These are phyloP conservation scores for Aspergillus novoparasiticus DNA, from an alignment of 2,329 filamentous ascomycete genomes.

Conservation along the genomic window DNA sequence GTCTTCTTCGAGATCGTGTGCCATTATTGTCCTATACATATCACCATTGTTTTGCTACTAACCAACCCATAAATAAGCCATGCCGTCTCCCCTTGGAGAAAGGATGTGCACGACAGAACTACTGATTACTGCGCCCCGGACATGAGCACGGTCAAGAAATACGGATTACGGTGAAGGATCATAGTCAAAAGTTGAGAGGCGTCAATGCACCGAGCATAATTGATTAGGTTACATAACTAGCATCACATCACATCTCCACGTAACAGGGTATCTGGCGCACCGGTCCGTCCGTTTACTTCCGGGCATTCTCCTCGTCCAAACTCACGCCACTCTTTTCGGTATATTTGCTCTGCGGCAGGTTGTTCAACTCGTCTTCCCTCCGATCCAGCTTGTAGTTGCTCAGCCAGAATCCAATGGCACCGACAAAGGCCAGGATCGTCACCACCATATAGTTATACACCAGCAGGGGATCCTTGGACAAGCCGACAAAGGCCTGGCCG, in stretches of 20 bases:
- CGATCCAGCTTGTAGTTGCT: slow-evolving; percentile 66
- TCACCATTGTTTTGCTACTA: no score
- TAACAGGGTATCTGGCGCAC: not conserved
- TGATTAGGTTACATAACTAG: not conserved
- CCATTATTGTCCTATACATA: no score
- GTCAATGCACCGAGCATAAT: not conserved
- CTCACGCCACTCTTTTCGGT: slow-evolving; percentile 3
- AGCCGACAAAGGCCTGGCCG: slow-evolving; percentile 66
- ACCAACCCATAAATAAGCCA: no score
- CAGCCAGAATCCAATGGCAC: slow-evolving; percentile 68
- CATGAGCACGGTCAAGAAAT: not conserved
- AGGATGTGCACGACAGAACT: not conserved
- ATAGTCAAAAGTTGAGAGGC: not conserved
- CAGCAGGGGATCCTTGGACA: slow-evolving; percentile 66
- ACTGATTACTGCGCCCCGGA: not conserved
- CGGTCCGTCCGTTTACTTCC: not conserved
- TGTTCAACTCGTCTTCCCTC: slow-evolving; percentile 69
- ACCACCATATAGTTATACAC: slow-evolving; percentile 72
- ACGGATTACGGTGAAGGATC: not conserved
- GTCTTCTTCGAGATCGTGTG: no score
- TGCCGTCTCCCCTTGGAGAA: no score
- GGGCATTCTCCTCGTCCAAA: slow-evolving; percentile 19
- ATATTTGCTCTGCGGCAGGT: slow-evolving; percentile 29
- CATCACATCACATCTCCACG: slow-evolving; percentile 1
- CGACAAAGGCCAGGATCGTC: slow-evolving; percentile 63